phyloP scores from a whole-genome alignment of 495 filamentous ascomycete genomes.

The Penicillium fimorum region DNA sequence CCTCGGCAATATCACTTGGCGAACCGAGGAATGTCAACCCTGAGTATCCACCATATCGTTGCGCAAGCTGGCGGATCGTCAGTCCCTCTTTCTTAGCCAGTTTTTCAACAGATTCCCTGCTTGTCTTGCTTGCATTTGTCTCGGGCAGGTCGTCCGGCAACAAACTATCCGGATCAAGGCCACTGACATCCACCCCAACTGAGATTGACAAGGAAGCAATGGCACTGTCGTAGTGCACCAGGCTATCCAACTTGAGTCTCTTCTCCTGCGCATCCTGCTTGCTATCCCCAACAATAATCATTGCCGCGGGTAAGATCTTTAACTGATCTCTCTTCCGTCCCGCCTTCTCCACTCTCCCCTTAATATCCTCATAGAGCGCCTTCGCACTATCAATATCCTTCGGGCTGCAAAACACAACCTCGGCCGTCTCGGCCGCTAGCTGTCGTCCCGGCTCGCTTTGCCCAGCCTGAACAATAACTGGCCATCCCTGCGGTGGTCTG shows the following conservation, averaged over 20 bases:
- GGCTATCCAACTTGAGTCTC: constrained; percentile 48
- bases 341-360: constrained; percentile 42
- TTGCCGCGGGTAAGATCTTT: constrained; percentile 53
- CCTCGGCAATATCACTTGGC: constrained; percentile 47
- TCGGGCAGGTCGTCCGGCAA: constrained; percentile 50
- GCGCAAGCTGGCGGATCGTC: constrained; percentile 51
- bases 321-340: constrained; percentile 44
- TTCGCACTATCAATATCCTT: constrained; percentile 45
- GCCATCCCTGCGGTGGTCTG: constrained; percentile 54
- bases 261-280: constrained; percentile 50
- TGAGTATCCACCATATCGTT: constrained; percentile 49
- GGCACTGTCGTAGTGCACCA: constrained; percentile 56
- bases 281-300: constrained; percentile 44
- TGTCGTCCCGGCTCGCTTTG: constrained; percentile 54
- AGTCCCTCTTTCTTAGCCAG: constrained; percentile 44
- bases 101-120: constrained; percentile 41
- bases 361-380: constrained; percentile 53
- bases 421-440: constrained; percentile 54
- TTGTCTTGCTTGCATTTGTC: constrained; percentile 54
- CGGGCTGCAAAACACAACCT: constrained; percentile 51
- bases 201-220: constrained; percentile 53
- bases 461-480: constrained; percentile 56
- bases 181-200: constrained; percentile 47
- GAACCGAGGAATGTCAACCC: constrained; percentile 55
- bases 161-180: constrained; percentile 48